phyloP scores from a whole-genome alignment of 164 flowering plant species.

The Pachysandra terminalis region DNA sequence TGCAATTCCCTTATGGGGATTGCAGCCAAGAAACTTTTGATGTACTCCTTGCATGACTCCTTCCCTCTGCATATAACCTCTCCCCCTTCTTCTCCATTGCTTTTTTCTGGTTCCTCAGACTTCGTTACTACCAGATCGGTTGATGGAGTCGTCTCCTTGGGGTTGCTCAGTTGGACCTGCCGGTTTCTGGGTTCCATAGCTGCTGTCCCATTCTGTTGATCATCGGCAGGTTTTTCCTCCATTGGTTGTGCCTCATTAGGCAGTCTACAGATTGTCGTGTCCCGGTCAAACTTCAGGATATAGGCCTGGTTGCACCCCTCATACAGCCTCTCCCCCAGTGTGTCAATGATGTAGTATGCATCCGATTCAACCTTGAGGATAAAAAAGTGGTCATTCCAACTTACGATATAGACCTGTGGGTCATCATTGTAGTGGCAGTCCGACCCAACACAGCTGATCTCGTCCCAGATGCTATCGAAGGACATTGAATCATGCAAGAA shows the following conservation, averaged over 20 bases:
- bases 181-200: conserved; percentile 22
- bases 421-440: conserved; percentile 25
- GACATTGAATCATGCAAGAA: conserved; percentile 93
- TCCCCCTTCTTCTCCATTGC: conserved; percentile 39
- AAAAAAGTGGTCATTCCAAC: conserved; percentile 98
- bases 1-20: conserved; percentile 90
- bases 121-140: conserved; percentile 11
- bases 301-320: conserved; percentile 96
- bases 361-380: conserved; percentile 84
- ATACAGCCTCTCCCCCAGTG: conserved; percentile 87
- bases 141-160: conserved; percentile 17
- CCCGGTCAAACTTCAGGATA: conserved; percentile 70
- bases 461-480: conserved; percentile 96
- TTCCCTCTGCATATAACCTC: conserved; percentile 73
- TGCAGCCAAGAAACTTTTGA: conserved; percentile 93
- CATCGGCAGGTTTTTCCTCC: conserved; percentile 40
- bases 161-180: conserved; percentile 16
- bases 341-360: conserved; percentile 88
- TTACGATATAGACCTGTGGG: conserved; percentile 68
- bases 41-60: conserved; percentile 90
- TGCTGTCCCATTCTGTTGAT: conserved; percentile 27
- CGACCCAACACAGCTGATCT: conserved; percentile 46
- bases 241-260: conserved; percentile 25
- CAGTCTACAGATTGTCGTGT: conserved; percentile 47
- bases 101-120: conserved; percentile 30